Conservation (phyloP, 208 protist genomes). For the Acanthamoeba comandoni region DNA sequence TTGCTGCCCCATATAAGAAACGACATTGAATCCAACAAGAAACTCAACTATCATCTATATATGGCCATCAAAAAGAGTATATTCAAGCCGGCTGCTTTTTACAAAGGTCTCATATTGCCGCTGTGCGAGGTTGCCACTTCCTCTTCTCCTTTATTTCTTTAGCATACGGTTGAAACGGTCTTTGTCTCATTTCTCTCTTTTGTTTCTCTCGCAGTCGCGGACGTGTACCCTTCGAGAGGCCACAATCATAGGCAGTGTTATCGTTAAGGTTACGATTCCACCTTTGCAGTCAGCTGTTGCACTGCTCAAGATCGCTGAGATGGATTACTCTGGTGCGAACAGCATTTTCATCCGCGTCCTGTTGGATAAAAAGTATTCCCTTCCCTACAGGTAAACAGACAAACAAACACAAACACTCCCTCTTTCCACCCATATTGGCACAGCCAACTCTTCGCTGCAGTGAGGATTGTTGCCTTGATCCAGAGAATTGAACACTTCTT, state of each 20-base stretch:
- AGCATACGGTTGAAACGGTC: not conserved
- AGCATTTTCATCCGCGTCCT: constrained; percentile 95
- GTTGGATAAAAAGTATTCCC: constrained; percentile 97
- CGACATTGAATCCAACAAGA: constrained; percentile 89
- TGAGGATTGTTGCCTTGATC: too few species aligned
- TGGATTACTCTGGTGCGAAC: constrained; percentile 92
- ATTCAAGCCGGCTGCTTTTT: constrained; percentile 98
- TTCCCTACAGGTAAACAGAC: constrained; percentile 92
- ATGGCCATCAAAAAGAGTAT: constrained; percentile 97
- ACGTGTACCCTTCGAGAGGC: constrained; percentile 96
- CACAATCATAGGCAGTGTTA: constrained; percentile 93
- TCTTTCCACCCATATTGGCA: too few species aligned
- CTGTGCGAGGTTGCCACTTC: constrained; percentile 94
- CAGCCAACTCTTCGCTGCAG: too few species aligned
- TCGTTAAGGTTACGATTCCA: constrained; percentile 90
- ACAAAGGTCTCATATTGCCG: constrained; percentile 98
- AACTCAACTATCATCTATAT: constrained; percentile 98
- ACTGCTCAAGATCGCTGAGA: constrained; percentile 94
- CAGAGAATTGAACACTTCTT: too few species aligned
- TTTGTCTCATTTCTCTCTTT: constrained; percentile 37
- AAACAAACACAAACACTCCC: too few species aligned
- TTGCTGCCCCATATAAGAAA: constrained; percentile 95
- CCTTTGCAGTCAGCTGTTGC: constrained; percentile 93
- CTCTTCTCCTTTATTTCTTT: too few species aligned
- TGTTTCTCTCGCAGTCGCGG: constrained; percentile 76